Conservation (phyloP, 495 filamentous ascomycete genomes). For the Chaetomidium leptoderma region DNA sequence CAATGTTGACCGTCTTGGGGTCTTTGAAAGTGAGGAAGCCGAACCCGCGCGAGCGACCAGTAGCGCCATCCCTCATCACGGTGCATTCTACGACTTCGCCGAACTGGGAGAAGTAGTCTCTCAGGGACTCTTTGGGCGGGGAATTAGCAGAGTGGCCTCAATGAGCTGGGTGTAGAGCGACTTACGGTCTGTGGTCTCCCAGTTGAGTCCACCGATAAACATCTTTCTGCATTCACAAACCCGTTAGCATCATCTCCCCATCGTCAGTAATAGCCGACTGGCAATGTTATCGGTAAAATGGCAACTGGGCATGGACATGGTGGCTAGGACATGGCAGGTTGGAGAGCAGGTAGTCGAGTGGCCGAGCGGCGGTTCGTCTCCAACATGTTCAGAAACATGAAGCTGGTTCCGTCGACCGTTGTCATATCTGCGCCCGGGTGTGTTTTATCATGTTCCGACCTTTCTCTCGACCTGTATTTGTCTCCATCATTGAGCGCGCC, state of each 20-base stretch:
- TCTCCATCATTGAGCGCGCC: not conserved
- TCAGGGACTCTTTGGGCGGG: constrained; percentile 72
- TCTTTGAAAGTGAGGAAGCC: constrained; percentile 98
- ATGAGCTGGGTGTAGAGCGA: constrained; percentile 7
- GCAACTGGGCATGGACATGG: not conserved
- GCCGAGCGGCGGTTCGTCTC: not conserved
- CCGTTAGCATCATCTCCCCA: constrained; percentile 32
- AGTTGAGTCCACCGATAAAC: constrained; percentile 98
- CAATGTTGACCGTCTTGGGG: constrained; percentile 93
- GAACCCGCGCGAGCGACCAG: constrained; percentile 89
- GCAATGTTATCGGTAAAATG: not conserved
- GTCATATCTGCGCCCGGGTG: not conserved
- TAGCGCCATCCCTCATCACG: constrained; percentile 94
- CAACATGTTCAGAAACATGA: not conserved
- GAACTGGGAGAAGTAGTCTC: constrained; percentile 97
- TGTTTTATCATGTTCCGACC: constrained; percentile 2
- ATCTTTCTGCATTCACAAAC: constrained; percentile 69
- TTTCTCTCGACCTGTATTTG: not conserved
- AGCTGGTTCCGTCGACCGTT: too few relatives aligned
- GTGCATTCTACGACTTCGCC: constrained; percentile 97
- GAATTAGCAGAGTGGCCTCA: not conserved
- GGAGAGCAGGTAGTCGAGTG: not conserved
- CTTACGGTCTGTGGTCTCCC: constrained; percentile 99
- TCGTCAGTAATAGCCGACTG: not conserved
- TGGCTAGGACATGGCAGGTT: not conserved